Evolutionary conservation across 2,329 filamentous ascomycete genomes (phyloP), one percentile per base, ranked within the genome.

Genomic region (Calonectria naviculata): DNA sequence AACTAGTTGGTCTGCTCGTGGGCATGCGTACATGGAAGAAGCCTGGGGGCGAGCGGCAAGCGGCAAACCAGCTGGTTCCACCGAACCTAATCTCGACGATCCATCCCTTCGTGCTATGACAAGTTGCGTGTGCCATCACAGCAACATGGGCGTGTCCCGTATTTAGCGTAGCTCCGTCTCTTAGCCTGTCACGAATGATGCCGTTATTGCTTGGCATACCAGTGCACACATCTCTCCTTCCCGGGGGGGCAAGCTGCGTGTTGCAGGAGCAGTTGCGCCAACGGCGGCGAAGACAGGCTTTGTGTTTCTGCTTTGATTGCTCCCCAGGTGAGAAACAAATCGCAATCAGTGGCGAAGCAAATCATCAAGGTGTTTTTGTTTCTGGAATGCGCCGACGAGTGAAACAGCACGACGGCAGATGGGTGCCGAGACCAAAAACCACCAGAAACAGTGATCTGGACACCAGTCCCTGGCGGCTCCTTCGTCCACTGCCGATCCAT

Each of bases 71-170:
- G 52, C 28, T 56, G 65, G 64, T 44, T 44, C 72, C 74, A 78
- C 73, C 71, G 73, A 81, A 80, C 79, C 71, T 75, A 79, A 80
- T 80, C 76, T 81, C 65, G 75, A 80, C 74, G 68, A 76, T 79
- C 73, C 34, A 58, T 54, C 54, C 62, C 62, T 54, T 36, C 28
- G 36, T 44, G 21, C 54, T 21, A 41, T 52, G 44, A 42, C 49
- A 62, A 58, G 52, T 36, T 58, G 31, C 52, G 21, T 54, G 63
- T 70, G 61, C 28, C 52, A 29, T 47, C 24, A 47, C 38, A 38
- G 24, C 56, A 58, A 56, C 21, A 38, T 41, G 15, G 38, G 44
- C 24, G 41, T 44, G 61, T 44, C 28, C 62, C 44, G 34, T 26
- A 52, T 28, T 41, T 31, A 54, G 49, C 52, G 41, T 60, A 42